Conservation (phyloP, 2,329 filamentous ascomycete species). For the Penicillium sp. region DNA sequence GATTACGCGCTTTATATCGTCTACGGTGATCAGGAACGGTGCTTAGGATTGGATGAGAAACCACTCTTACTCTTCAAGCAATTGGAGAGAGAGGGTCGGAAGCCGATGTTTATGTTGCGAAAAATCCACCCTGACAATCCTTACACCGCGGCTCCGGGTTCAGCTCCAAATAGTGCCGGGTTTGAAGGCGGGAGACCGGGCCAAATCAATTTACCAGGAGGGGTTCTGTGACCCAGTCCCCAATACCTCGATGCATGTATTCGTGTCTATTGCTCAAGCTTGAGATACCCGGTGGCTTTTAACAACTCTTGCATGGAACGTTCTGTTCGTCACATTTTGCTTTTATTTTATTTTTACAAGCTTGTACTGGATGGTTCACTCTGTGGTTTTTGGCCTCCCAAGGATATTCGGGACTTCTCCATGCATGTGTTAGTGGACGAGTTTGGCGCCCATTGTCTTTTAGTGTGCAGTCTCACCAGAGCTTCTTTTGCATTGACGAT, state of each 20-base stretch:
- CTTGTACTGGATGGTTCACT: background rate
- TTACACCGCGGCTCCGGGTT: conserved; percentile 18
- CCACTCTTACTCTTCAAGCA: conserved; percentile 97
- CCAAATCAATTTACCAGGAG: conserved; percentile 17
- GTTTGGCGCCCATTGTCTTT: background rate
- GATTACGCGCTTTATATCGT: conserved; percentile 98
- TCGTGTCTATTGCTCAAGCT: conserved; percentile 18
- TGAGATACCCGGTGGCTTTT: conserved; percentile 23
- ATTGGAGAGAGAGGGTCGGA: conserved; percentile 92
- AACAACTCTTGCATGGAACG: conserved; percentile 2
- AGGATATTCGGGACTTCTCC: background rate
- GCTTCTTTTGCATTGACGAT: background rate
- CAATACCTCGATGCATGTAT: conserved; percentile 6
- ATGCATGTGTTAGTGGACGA: background rate
- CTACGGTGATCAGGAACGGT: conserved; percentile 96
- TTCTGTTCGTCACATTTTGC: conserved; percentile 10
- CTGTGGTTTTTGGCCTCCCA: background rate
- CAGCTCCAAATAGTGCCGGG: conserved; percentile 34
- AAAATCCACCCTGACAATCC: conserved; percentile 53
- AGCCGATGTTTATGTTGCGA: conserved; percentile 98
- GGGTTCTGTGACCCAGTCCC: conserved; percentile 9
- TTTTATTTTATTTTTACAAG: background rate
- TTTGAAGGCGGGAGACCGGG: conserved; percentile 22
- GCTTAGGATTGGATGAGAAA: conserved; percentile 86
- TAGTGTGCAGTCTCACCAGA: background rate